These are phyloP conservation scores for Lachancea sp. DNA, from an alignment of 805 yeast genomes.

Conservation along the genomic window DNA sequence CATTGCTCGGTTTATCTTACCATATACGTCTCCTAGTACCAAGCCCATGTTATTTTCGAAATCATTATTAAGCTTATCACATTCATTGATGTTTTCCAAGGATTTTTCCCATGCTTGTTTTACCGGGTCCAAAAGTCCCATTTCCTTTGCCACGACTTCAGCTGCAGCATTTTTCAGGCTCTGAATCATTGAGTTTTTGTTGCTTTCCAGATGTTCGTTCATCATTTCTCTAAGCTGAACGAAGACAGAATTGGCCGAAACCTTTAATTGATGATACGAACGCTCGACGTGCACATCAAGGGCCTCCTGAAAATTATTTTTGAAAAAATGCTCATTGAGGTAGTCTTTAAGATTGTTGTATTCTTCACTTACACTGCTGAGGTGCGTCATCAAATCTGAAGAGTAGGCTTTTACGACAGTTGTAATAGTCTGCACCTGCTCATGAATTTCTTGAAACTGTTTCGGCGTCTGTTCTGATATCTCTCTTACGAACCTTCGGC, in stretches of 20 bases:
- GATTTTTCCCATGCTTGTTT: slow-evolving; percentile 28
- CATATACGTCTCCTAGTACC: slow-evolving; percentile 18
- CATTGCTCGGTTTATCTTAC: slow-evolving; percentile 16
- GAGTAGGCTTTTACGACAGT: slow-evolving; percentile 16
- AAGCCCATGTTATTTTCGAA: slow-evolving; percentile 17
- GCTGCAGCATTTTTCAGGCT: slow-evolving; percentile 25
- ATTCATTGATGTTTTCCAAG: slow-evolving; percentile 28
- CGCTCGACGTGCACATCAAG: slow-evolving; percentile 22
- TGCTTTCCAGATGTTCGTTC: slow-evolving; percentile 21
- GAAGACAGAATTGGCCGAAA: slow-evolving; percentile 20
- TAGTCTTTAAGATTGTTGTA: slow-evolving; percentile 28
- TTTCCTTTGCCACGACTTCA: slow-evolving; percentile 28
- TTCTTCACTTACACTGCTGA: slow-evolving; percentile 31
- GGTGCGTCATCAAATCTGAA: slow-evolving; percentile 20
- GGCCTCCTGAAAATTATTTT: slow-evolving; percentile 24
- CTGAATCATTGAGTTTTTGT: slow-evolving; percentile 21
- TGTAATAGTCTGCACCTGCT: slow-evolving; percentile 19
- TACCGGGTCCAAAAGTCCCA: slow-evolving; percentile 27
- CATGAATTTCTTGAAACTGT: slow-evolving; percentile 16
- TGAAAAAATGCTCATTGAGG: slow-evolving; percentile 27
- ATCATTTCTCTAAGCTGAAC: slow-evolving; percentile 19
- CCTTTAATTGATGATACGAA: slow-evolving; percentile 22
- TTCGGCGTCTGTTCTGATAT: slow-evolving; percentile 22
- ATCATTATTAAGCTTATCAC: slow-evolving; percentile 28
- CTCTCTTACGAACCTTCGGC: slow-evolving; percentile 21